Conservation (phyloP, 2,329 filamentous ascomycete genomes). For the Graphilbum ipis-grandicollis region DNA sequence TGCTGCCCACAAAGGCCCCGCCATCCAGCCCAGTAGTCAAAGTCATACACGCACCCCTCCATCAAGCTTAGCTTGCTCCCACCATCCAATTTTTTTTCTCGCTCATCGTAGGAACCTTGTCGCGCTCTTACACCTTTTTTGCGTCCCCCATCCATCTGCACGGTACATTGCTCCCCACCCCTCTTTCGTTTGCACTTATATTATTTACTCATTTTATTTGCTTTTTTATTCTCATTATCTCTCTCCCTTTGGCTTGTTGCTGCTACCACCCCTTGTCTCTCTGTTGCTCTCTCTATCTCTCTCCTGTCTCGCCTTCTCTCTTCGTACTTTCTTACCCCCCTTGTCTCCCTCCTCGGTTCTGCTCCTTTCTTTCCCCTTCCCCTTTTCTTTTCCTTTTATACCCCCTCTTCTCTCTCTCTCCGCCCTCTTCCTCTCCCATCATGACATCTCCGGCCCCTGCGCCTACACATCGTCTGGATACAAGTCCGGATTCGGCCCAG, state of each 20-base stretch:
- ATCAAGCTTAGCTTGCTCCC: background rate
- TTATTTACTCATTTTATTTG: no score
- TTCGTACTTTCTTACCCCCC: background rate
- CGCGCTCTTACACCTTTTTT: background rate
- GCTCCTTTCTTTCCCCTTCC: slow-evolving; percentile 4
- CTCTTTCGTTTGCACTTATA: no score
- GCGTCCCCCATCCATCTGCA: background rate
- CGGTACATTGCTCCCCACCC: slow-evolving; percentile 2
- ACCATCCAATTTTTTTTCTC: background rate
- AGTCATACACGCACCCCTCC: background rate
- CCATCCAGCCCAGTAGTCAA: no score
- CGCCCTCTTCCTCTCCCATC: slow-evolving; percentile 15
- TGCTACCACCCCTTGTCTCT: background rate
- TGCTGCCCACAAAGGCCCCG: no score
- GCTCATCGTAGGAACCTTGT: slow-evolving; percentile 1
- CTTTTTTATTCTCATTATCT: background rate
- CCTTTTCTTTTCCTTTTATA: slow-evolving; percentile 5
- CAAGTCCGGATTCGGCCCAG: slow-evolving; percentile 13
- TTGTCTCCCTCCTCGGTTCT: background rate
- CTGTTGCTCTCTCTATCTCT: background rate
- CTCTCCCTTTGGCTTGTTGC: background rate
- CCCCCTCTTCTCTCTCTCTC: slow-evolving; percentile 9
- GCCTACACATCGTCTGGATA: slow-evolving; percentile 10
- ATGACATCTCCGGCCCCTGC: slow-evolving; percentile 15
- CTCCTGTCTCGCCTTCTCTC: background rate